phyloP scores from a whole-genome alignment of 2,329 filamentous ascomycete genomes.

The Fusarium albidum region DNA sequence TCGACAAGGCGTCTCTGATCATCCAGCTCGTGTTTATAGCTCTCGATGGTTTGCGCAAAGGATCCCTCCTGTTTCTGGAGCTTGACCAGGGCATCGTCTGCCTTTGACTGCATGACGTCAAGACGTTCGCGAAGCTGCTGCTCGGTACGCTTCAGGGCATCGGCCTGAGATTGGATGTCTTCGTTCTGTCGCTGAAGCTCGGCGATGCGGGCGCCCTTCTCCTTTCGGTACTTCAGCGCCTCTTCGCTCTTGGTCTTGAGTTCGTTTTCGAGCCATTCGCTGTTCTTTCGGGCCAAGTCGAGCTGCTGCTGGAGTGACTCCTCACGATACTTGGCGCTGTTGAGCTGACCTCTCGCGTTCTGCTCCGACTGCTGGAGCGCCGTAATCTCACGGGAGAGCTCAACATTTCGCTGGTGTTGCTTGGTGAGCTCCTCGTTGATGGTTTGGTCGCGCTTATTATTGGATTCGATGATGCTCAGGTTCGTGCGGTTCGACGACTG shows the following conservation, averaged over 20 bases:
- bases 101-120: slow-evolving; percentile 84
- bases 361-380: slow-evolving; percentile 85
- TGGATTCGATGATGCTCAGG: slow-evolving; percentile 86
- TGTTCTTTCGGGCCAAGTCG: slow-evolving; percentile 85
- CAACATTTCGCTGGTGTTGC: slow-evolving; percentile 87
- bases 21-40: slow-evolving; percentile 86
- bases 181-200: slow-evolving; percentile 90
- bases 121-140: slow-evolving; percentile 81
- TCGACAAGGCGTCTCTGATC: slow-evolving; percentile 82
- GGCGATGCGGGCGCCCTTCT: slow-evolving; percentile 89
- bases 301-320: slow-evolving; percentile 91
- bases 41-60: slow-evolving; percentile 82
- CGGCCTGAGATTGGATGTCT: slow-evolving; percentile 79
- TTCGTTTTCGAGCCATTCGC: slow-evolving; percentile 92
- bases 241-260: slow-evolving; percentile 90
- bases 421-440: slow-evolving; percentile 86
- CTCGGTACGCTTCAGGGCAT: slow-evolving; percentile 81
- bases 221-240: slow-evolving; percentile 88
- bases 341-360: slow-evolving; percentile 79
- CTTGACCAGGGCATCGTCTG: slow-evolving; percentile 82
- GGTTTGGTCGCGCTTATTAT: slow-evolving; percentile 85
- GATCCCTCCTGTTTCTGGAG: slow-evolving; percentile 88
- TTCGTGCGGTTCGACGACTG: slow-evolving; percentile 94
- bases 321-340: slow-evolving; percentile 87
- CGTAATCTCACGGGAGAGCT: slow-evolving; percentile 83